Conservation (phyloP, 768 basidiomycete species). For the Leccinum subtestaceum region DNA sequence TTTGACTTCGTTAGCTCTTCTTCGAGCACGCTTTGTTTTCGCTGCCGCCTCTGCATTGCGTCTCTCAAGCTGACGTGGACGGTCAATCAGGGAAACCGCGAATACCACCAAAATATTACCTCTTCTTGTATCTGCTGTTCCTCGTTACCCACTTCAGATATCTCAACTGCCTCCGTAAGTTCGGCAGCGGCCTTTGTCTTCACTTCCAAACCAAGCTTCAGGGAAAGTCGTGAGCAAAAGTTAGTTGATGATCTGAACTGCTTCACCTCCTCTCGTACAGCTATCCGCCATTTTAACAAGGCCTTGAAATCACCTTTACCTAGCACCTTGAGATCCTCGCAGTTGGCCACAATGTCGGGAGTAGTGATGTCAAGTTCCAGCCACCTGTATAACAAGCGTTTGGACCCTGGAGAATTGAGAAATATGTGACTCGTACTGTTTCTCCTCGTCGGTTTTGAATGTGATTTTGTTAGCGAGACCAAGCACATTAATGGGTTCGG, state of each 20-base stretch:
- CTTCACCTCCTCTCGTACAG: constrained; percentile 81
- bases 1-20: constrained; percentile 86
- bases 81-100: constrained; percentile 4
- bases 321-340: constrained; percentile 90
- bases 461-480: constrained; percentile 75
- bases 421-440: constrained; percentile 47
- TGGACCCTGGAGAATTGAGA: background rate
- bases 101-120: constrained; percentile 39
- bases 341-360: constrained; percentile 76
- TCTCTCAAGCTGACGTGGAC: constrained; percentile 64
- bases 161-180: constrained; percentile 65
- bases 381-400: constrained; percentile 53
- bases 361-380: constrained; percentile 68
- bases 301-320: constrained; percentile 97
- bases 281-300: constrained; percentile 86
- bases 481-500: constrained; percentile 76
- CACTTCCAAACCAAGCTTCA: constrained; percentile 78
- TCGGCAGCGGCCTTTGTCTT: constrained; percentile 75
- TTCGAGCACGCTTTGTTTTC: constrained; percentile 74
- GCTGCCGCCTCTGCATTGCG: constrained; percentile 74
- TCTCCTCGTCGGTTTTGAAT: constrained; percentile 83
- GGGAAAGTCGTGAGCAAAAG: constrained; percentile 5
- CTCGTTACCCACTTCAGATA: constrained; percentile 73
- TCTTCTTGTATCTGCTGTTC: constrained; percentile 89
- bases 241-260: background rate